Percentiles rank a stretch among this genome's conserved stretches.
phyloP scores from a whole-genome alignment of 2,329 filamentous ascomycete genomes.

The Penicillium occitanis region DNA sequence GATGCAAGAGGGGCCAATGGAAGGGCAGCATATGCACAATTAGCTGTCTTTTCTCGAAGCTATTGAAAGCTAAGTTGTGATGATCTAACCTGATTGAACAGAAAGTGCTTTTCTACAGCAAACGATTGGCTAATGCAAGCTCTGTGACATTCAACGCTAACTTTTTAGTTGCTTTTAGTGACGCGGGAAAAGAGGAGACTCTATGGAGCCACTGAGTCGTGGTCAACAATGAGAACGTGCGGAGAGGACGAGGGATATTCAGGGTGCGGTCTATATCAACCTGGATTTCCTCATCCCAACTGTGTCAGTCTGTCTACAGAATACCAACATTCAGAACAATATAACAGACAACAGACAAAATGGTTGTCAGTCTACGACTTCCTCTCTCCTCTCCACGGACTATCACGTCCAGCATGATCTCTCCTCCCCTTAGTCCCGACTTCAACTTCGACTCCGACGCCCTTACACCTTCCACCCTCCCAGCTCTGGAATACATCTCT shows the following conservation, averaged over 20 bases:
- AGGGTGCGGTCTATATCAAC: constrained; percentile 4
- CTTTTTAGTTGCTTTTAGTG: background rate
- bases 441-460: constrained; percentile 41
- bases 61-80: background rate
- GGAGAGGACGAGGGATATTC: constrained; percentile 1
- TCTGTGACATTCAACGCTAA: background rate
- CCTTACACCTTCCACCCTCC: constrained; percentile 37
- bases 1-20: background rate
- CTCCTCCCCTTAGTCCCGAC: constrained; percentile 40
- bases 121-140: background rate
- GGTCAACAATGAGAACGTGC: background rate
- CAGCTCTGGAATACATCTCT: constrained; percentile 45
- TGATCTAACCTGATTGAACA: background rate
- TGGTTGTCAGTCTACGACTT: constrained; percentile 20
- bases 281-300: background rate
- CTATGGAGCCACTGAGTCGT: background rate
- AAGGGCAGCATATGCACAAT: background rate
- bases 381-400: constrained; percentile 32
- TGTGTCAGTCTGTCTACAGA: background rate
- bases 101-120: background rate
- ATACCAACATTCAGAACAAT: background rate
- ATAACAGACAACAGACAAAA: constrained; percentile 4
- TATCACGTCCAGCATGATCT: constrained; percentile 44
- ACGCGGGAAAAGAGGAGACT: constrained; percentile 7
- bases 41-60: background rate